Evolutionary conservation across 1,284 basidiomycete genomes (phyloP), one percentile per base, ranked within the genome.

Genomic region (Chiua sp.): DNA sequence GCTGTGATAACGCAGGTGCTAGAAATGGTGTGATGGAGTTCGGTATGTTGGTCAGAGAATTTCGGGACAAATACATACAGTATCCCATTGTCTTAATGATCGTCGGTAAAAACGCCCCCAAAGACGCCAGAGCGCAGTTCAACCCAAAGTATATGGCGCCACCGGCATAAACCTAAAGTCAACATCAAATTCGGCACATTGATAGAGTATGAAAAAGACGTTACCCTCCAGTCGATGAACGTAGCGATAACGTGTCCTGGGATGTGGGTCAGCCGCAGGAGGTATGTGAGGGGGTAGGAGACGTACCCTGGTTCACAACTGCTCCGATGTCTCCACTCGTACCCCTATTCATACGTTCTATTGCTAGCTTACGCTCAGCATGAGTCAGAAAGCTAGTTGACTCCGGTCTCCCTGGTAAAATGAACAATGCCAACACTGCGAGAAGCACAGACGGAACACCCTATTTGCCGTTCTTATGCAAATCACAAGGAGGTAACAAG

Each of bases 31-130:
- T n/a, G 16, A 39, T 8, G n/a, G n/a, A 22, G 42, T n/a, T 44
- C 42, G 8, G 42, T n/a, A 18, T 20, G 18, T n/a, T 13, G n/a
- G 16, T 18, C 23, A 32, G 23, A 53, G 32, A 54, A 13, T 32
- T 33, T 10, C 15, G 4, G 7, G 20, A n/a, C 4, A 48, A 37
- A 28, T 15, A n/a, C 76, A 46, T 63, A 83, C 84, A 83, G 68
- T 81, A 85, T 20, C 87, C 88, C 66, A 92, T 85, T 0, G 87
- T 90, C 55, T 81, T 83, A 62, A 94, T 86, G 67, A 94, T 93
- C 0, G 93, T 95, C 1, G 93, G 93, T 28, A 95, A 77, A 77
- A 95, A 96, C 0, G 92, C 94, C 4, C 88, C 87, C 50, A 92
- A 89, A 4, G 88, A 90, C 12, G 91, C 90, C 3, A 94, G 80